A percentile compares a stretch with the other conserved stretches of the same genome.
Conservation (phyloP, 495 filamentous ascomycete genomes). For the Talaromyces liani region DNA sequence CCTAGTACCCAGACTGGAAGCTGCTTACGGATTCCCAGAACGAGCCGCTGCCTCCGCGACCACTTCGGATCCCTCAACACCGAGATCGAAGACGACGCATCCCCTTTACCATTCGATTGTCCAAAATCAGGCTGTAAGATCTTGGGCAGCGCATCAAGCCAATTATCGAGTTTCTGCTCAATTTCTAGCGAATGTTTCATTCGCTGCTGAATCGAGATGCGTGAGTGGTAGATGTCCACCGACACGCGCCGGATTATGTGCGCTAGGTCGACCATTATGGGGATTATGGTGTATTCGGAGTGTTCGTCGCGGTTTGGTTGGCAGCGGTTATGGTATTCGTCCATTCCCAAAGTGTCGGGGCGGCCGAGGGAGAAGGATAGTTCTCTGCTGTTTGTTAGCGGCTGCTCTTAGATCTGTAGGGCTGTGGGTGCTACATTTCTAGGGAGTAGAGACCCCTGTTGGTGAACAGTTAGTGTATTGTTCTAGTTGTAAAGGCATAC, state of each 20-base stretch:
- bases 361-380: constrained; percentile 36
- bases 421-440: too few species aligned
- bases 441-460: constrained; percentile 33
- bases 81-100: background rate
- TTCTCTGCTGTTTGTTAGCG: constrained; percentile 20
- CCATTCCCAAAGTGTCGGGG: constrained; percentile 35
- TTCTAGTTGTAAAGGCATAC: background rate
- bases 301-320: constrained; percentile 27
- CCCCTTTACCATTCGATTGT: background rate
- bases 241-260: constrained; percentile 34
- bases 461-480: background rate
- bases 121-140: background rate
- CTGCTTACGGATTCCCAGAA: background rate
- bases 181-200: constrained; percentile 18
- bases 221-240: constrained; percentile 34
- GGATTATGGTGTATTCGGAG: constrained; percentile 33
- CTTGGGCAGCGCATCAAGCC: background rate
- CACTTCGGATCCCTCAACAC: background rate
- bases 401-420: too few species aligned
- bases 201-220: constrained; percentile 32
- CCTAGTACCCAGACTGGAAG: background rate
- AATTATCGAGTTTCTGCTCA: background rate
- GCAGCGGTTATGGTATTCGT: constrained; percentile 35
- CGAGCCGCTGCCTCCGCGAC: background rate
- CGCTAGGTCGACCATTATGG: constrained; percentile 36